Evolutionary conservation across 441 rosid genomes (phyloP), one percentile per base, ranked within the genome.

Genomic region (Adansonia madagascariensis): DNA sequence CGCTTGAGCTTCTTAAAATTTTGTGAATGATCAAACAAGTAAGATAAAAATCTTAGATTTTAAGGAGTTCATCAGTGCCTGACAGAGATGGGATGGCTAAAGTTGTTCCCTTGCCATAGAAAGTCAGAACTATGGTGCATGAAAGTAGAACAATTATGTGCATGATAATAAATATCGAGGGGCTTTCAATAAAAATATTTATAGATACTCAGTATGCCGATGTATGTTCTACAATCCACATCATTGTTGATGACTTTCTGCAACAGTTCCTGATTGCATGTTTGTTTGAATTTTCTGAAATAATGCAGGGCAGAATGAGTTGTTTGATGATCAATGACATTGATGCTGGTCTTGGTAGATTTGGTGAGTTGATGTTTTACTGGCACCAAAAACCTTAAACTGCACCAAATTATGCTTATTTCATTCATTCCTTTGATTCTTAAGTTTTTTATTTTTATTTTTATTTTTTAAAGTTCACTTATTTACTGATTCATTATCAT

Each of bases 271-370:
- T 55, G 66, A 39, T 59, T 64, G 47, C 44, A 62, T 10, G 50
- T 76, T 46, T 63, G 69, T 27, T 75, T 85, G 79, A 57, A 52
- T 55, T 80, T 55, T 76, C 3, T 76, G 17, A 17, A 60, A 70
- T 77, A 76, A 83, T 88, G 87, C 94, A 93, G 98, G 98, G 98
- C 24, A 95, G 92, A 83, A 91, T 95, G 97, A 94, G 94, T 78
- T 95, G 97, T 87, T 89, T 94, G 81, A 91, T 95, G 97, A 88
- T 95, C 86, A 92, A 94, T 87, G 98, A 95, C 80, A 86, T 94
- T 78, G 99, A 95, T 87, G 99, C 97, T 79, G 99, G 99, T 75
- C 93, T 92, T 76, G 98, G 99, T 73, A 89, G 98, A 92, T 95
- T 95, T 81, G 98, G 99, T 95, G 79, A 88, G 92, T 75, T 79